A percentile compares a stretch with the other conserved stretches of the same genome.
Evolutionary conservation across 352 stramenopile species (phyloP).

Genomic region (Globisporangium emineosum): DNA sequence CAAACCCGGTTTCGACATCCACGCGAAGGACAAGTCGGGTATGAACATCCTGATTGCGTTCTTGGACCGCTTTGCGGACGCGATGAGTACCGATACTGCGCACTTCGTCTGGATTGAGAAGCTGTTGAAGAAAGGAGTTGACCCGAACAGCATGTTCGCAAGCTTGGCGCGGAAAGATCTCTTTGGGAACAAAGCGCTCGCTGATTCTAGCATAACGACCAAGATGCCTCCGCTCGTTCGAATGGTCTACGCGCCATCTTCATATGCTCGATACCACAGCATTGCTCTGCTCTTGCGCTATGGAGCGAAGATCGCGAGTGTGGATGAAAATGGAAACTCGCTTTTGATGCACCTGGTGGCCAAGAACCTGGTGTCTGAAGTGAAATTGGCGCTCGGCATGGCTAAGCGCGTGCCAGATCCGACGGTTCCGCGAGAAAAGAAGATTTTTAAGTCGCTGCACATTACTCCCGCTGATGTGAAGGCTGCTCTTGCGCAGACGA

Average conservation of each 20-base stretch:
- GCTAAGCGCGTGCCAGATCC: constrained; percentile 41
- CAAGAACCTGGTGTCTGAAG: constrained; percentile 45
- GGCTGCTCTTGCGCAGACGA: constrained; percentile 34
- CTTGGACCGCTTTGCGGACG: constrained; percentile 56
- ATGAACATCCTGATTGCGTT: constrained; percentile 49
- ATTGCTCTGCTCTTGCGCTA: constrained; percentile 58
- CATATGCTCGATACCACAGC: constrained; percentile 27
- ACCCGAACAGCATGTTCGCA: constrained; percentile 44
- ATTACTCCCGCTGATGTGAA: constrained; percentile 42
- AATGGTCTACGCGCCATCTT: constrained; percentile 32
- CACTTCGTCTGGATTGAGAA: constrained; percentile 46
- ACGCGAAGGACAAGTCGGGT: constrained; percentile 36
- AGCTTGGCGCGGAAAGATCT: constrained; percentile 30
- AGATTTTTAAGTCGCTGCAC: constrained; percentile 39
- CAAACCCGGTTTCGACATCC: constrained; percentile 32
- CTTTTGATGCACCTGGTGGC: constrained; percentile 59
- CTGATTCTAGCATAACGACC: constrained; percentile 21
- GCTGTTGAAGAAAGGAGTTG: constrained; percentile 52
- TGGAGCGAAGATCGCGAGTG: constrained; percentile 43
- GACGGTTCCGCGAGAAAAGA: constrained; percentile 24
- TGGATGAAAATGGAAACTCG: constrained; percentile 55
- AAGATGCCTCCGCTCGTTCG: constrained; percentile 47
- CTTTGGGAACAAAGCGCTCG: constrained; percentile 33
- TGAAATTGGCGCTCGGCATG: constrained; percentile 43
- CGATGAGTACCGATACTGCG: constrained; percentile 17